A percentile compares a stretch with the other conserved stretches of the same genome.
phyloP scores from a whole-genome alignment of 2,329 filamentous ascomycete genomes.

The Lachnellula subtilissima region DNA sequence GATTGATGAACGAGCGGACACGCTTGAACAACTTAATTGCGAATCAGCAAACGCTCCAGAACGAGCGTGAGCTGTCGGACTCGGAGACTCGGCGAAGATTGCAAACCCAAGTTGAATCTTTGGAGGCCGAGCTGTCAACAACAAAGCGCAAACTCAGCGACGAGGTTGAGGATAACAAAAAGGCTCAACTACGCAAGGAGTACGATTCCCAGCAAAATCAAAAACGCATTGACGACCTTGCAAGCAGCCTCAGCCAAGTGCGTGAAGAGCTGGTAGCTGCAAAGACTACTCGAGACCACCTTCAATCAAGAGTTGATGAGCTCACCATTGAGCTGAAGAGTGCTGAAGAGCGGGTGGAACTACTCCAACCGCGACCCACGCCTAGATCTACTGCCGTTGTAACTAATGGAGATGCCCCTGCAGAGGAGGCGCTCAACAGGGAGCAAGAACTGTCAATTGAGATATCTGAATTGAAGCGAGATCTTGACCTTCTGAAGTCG shows the following conservation, averaged over 20 bases:
- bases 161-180: slow-evolving; percentile 80
- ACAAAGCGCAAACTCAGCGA: slow-evolving; percentile 79
- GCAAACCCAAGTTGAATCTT: slow-evolving; percentile 68
- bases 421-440: slow-evolving; percentile 54
- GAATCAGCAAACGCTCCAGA: slow-evolving; percentile 82
- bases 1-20: slow-evolving; percentile 74
- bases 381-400: slow-evolving; percentile 47
- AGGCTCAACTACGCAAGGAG: slow-evolving; percentile 76
- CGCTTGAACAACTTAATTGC: slow-evolving; percentile 77
- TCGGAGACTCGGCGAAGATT: slow-evolving; percentile 76
- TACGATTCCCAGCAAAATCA: slow-evolving; percentile 85
- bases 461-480: slow-evolving; percentile 78
- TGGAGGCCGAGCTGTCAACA: slow-evolving; percentile 73
- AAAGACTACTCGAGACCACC: slow-evolving; percentile 83
- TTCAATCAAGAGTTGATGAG: slow-evolving; percentile 85
- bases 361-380: slow-evolving; percentile 75
- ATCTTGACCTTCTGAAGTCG: slow-evolving; percentile 73
- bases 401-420: slow-evolving; percentile 41
- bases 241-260: slow-evolving; percentile 69
- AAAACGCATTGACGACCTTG: slow-evolving; percentile 88
- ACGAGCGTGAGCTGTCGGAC: slow-evolving; percentile 83
- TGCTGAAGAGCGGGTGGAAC: slow-evolving; percentile 79
- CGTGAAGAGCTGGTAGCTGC: slow-evolving; percentile 82
- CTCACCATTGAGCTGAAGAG: slow-evolving; percentile 81
- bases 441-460: slow-evolving; percentile 82